Percentiles rank a stretch among this genome's conserved stretches.
These are phyloP conservation scores for Acorus calamus DNA, from an alignment of 106 monocot genomes.

Conservation along the genomic window DNA sequence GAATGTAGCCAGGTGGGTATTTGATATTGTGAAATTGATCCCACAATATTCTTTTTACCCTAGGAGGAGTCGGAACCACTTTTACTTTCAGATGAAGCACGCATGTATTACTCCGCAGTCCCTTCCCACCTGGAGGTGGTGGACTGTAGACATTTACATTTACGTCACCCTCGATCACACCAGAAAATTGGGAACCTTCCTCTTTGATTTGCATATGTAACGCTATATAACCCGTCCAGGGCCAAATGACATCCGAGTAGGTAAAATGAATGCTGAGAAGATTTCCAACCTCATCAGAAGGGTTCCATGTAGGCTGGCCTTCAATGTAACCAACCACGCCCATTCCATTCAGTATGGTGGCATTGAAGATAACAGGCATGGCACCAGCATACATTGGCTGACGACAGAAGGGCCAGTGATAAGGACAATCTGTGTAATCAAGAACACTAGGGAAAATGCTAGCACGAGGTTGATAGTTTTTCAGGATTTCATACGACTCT, in stretches of 20 bases:
- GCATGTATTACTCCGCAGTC: constrained; percentile 45
- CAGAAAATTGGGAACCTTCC: constrained; percentile 83
- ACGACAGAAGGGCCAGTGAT: constrained; percentile 92
- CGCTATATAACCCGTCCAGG: constrained; percentile 91
- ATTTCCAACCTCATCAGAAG: constrained; percentile 83
- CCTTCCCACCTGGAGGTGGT: constrained; percentile 27
- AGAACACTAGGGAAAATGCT: constrained; percentile 83
- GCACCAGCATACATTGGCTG: constrained; percentile 91
- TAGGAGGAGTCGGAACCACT: constrained; percentile 74
- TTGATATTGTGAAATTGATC: constrained; percentile 97
- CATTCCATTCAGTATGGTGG: constrained; percentile 96
- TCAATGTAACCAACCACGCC: constrained; percentile 81
- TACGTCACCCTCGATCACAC: constrained; percentile 75
- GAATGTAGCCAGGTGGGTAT: constrained; percentile 96
- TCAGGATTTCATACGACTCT: constrained; percentile 78
- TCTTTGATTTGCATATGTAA: constrained; percentile 91
- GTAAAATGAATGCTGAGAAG: constrained; percentile 74
- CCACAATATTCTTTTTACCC: constrained; percentile 77
- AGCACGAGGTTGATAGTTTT: constrained; percentile 71
- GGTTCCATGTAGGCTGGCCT: constrained; percentile 63
- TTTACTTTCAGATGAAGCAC: constrained; percentile 61
- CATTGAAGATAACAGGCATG: constrained; percentile 95
- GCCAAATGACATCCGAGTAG: constrained; percentile 95
- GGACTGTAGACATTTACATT: constrained; percentile 59
- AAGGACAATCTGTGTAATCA: constrained; percentile 90